Evolutionary conservation across 108 stramenopile genomes (phyloP), one percentile per base, ranked within the genome.

Genomic region (Nitzschia putrida): DNA sequence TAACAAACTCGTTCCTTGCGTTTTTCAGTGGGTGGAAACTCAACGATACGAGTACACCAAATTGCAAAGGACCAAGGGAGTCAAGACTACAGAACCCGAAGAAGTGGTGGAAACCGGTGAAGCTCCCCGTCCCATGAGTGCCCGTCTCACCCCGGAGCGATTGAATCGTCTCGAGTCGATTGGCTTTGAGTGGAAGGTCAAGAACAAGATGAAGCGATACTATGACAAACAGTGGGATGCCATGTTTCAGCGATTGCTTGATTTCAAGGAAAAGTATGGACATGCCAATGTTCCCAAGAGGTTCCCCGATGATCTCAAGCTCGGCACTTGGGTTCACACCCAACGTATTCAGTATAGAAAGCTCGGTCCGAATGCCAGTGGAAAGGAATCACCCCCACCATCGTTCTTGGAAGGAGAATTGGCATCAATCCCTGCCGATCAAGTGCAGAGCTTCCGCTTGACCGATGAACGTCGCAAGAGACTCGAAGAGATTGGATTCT

Each of bases 121-220:
- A 38, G 51, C 25, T 11, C 7, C 12, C 14, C 26, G 60, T n/a
- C 65, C 56, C 9, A 50, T 67, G 29, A 83, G 72, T 69, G 77
- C 78, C 39, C 79, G 80, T 56, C 49, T 91, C 20, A 88, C 89
- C 5, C 72, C 59, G 0, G 86, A 91, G 42, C 80, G 87, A 5
- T 65, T 83, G 21, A 57, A 66, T 1, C 80, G 79, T 8, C 71
- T 91, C 11, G 86, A 91, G 51, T 57, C 69, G 12, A 83, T 91
- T 37, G 88, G 86, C 2, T 91, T 91, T 66, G 72, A 83, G 57
- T 91, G 90, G 90, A 80, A 75, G 60, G 80, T 84, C 14, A 73
- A 71, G 64, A 53, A 84, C 56, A 84, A 84, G 57, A 84, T 80
- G 83, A 80, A 80, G 42, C 59, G 72, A 41, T 79, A 69, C 58